Evolutionary conservation across 345 rosid species (phyloP).

Genomic region (Eucalyptus sp.): DNA sequence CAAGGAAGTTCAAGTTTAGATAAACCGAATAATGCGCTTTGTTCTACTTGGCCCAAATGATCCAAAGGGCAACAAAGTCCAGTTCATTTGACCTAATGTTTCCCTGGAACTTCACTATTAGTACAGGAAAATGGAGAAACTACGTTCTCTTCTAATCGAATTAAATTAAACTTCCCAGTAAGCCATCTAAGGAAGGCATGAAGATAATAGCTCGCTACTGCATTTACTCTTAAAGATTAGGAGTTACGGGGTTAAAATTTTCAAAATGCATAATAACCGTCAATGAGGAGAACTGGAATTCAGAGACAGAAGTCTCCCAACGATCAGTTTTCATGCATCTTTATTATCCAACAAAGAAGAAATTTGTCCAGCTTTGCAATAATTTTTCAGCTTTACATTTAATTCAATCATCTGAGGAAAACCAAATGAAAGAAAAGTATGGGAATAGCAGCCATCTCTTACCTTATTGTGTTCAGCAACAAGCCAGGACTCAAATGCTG

Average conservation of each 20-base stretch:
- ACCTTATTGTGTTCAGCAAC: constrained; percentile 98
- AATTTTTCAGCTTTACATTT: neutral
- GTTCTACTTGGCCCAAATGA: neutral
- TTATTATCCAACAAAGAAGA: neutral
- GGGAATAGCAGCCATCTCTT: neutral
- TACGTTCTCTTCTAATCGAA: neutral
- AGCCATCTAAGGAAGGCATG: neutral
- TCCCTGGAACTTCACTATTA: neutral
- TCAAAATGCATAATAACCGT: neutral
- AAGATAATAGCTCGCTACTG: neutral
- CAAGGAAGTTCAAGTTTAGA: neutral
- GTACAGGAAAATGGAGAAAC: neutral
- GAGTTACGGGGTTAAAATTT: neutral
- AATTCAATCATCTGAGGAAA: neutral
- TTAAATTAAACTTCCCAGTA: neutral
- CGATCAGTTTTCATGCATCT: neutral
- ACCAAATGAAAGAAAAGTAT: neutral
- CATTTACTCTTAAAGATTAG: neutral
- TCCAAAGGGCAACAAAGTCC: neutral
- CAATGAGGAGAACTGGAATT: neutral
- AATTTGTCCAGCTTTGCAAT: neutral
- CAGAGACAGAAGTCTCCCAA: neutral
- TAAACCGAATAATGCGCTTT: neutral
- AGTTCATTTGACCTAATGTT: neutral
- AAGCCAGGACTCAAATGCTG: constrained; percentile 97